These are phyloP conservation scores for Yarrowia osloensis DNA, from an alignment of 805 yeast genomes.

Conservation along the genomic window DNA sequence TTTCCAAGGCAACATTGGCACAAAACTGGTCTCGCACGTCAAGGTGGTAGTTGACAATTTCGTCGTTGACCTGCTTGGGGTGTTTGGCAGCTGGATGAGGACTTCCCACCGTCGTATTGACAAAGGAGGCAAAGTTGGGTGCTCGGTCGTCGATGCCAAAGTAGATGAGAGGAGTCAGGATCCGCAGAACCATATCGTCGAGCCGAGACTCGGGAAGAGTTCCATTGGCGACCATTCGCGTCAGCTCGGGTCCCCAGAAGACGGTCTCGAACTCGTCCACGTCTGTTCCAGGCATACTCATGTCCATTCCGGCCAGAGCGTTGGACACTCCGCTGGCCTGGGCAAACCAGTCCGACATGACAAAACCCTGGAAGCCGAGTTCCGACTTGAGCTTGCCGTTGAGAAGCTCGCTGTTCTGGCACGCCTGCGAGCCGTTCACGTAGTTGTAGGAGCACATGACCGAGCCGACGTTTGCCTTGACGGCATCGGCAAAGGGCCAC, in stretches of 20 bases:
- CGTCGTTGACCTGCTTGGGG: conserved; percentile 49
- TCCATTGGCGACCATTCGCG: conserved; percentile 56
- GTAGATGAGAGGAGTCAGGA: conserved; percentile 52
- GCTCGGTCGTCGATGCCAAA: conserved; percentile 40
- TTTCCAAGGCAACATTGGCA: conserved; percentile 52
- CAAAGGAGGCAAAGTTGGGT: conserved; percentile 63
- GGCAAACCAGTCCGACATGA: conserved; percentile 68
- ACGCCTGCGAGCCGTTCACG: conserved; percentile 58
- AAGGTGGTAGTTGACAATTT: conserved; percentile 55
- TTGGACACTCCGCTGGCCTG: conserved; percentile 57
- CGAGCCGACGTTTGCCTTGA: conserved; percentile 60
- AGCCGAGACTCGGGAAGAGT: conserved; percentile 56
- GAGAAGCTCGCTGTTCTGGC: conserved; percentile 59
- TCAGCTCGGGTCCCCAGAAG: conserved; percentile 59
- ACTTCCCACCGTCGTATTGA: conserved; percentile 50
- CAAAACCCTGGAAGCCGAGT: conserved; percentile 66
- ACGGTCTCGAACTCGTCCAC: not conserved
- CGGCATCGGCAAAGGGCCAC: conserved; percentile 69
- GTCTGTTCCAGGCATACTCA: conserved; percentile 62
- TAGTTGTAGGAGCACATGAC: conserved; percentile 63
- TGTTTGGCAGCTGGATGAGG: conserved; percentile 43
- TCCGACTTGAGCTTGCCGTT: conserved; percentile 61
- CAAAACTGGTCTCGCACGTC: conserved; percentile 53
- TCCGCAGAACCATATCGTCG: conserved; percentile 63
- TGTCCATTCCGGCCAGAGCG: conserved; percentile 61